Evolutionary conservation across 2,329 filamentous ascomycete genomes (phyloP).

Genomic region (Calonectria hawksworthii): DNA sequence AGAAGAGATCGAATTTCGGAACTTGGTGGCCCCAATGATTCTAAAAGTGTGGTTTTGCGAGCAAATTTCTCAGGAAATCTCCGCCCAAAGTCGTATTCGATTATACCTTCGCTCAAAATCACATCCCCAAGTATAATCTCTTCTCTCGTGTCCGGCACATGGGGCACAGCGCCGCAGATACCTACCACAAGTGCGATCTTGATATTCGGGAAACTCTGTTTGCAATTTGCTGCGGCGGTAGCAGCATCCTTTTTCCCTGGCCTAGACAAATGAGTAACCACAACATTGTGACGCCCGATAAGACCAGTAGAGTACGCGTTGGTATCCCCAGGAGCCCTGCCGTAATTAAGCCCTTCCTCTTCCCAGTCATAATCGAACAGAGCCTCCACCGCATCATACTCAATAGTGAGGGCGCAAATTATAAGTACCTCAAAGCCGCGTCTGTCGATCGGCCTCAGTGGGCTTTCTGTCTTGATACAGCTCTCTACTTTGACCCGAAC

Average conservation of each 20-base stretch:
- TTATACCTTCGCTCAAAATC: slow-evolving; percentile 44
- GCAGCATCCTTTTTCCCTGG: slow-evolving; percentile 1
- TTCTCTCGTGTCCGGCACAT: slow-evolving; percentile 1
- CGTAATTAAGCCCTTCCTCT: slow-evolving; percentile 29
- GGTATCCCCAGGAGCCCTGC: slow-evolving; percentile 44
- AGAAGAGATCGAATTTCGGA: slow-evolving; percentile 39
- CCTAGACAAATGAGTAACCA: slow-evolving; percentile 2
- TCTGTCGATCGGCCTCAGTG: background rate
- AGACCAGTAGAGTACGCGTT: background rate
- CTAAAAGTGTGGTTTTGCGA: slow-evolving; percentile 37
- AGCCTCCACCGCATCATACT: slow-evolving; percentile 35
- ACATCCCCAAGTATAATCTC: slow-evolving; percentile 46
- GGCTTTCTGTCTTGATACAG: background rate
- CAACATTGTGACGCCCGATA: slow-evolving; percentile 9
- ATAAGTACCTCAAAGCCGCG: slow-evolving; percentile 34
- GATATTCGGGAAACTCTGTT: slow-evolving; percentile 2
- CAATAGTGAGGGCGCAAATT: slow-evolving; percentile 37
- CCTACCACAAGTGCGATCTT: slow-evolving; percentile 16
- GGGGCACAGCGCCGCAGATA: slow-evolving; percentile 37
- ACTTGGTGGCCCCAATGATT: slow-evolving; percentile 39
- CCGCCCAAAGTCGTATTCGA: slow-evolving; percentile 49
- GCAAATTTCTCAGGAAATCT: slow-evolving; percentile 37
- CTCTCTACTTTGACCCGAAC: background rate
- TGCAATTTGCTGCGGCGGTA: background rate
- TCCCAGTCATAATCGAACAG: slow-evolving; percentile 39